Evolutionary conservation across 2,329 filamentous ascomycete genomes (phyloP).

Genomic region (Botrytis fabae): DNA sequence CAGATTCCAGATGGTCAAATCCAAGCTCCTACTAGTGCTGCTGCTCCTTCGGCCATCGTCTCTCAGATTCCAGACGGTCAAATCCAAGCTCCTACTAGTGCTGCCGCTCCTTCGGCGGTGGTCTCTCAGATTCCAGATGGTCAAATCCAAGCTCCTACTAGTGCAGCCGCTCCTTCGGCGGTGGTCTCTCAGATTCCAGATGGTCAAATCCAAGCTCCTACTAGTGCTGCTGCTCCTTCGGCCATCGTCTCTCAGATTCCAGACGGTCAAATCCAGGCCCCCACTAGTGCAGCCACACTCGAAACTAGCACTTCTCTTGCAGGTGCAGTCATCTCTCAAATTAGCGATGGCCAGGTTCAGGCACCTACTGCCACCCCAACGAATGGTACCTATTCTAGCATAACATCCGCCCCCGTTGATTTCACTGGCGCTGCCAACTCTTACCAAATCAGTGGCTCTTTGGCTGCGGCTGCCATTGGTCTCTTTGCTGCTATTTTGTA

Average conservation of each 20-base stretch:
- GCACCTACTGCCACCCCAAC: constrained; percentile 25
- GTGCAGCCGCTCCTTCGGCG: constrained; percentile 39
- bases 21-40: constrained; percentile 33
- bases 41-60: constrained; percentile 43
- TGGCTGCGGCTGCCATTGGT: constrained; percentile 11
- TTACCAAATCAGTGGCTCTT: not conserved
- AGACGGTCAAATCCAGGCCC: constrained; percentile 40
- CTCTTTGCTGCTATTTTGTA: constrained; percentile 27
- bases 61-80: constrained; percentile 19
- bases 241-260: constrained; percentile 30
- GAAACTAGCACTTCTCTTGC: constrained; percentile 2
- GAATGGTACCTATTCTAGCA: not conserved
- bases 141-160: constrained; percentile 36
- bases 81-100: constrained; percentile 37
- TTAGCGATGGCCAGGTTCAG: constrained; percentile 41
- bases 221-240: constrained; percentile 32
- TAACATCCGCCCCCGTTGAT: not conserved
- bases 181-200: constrained; percentile 34
- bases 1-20: constrained; percentile 42
- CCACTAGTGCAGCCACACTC: constrained; percentile 6
- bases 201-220: constrained; percentile 28
- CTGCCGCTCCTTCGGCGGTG: not conserved
- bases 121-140: constrained; percentile 38
- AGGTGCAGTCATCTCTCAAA: constrained; percentile 32
- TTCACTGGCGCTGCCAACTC: constrained; percentile 1